Conservation (phyloP, 2,329 filamentous ascomycete species). For the Colletotrichum sansevieriae region DNA sequence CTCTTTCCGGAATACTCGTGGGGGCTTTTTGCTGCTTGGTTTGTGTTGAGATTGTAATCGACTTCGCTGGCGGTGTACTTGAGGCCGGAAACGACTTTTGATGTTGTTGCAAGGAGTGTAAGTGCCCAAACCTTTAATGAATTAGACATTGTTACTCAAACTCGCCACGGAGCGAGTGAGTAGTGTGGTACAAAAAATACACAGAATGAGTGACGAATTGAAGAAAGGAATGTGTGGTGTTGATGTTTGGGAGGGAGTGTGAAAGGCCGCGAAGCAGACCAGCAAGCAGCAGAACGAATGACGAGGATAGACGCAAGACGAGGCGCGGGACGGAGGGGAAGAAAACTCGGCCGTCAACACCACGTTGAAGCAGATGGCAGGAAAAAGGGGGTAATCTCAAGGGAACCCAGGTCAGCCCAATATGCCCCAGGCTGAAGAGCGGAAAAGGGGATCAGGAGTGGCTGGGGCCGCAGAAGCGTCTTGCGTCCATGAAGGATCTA, state of each 20-base stretch:
- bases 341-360: conserved; percentile 41
- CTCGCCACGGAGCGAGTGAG: conserved; percentile 41
- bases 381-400: conserved; percentile 40
- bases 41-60: conserved; percentile 72
- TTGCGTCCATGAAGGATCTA: conserved; percentile 37
- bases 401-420: conserved; percentile 39
- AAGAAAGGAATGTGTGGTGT: conserved; percentile 38
- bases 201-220: conserved; percentile 41
- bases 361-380: conserved; percentile 29
- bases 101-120: conserved; percentile 38
- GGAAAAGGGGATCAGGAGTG: conserved; percentile 40
- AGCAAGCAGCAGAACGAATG: conserved; percentile 42
- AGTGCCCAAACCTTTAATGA: conserved; percentile 41
- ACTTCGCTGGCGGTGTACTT: conserved; percentile 48
- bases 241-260: conserved; percentile 31
- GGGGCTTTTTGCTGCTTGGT: conserved; percentile 66
- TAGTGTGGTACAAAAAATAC: conserved; percentile 33
- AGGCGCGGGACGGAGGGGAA: conserved; percentile 40
- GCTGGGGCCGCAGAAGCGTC: conserved; percentile 35
- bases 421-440: conserved; percentile 40
- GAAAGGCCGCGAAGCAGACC: conserved; percentile 41
- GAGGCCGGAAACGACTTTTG: conserved; percentile 48
- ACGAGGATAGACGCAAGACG: conserved; percentile 34
- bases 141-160: conserved; percentile 41
- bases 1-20: conserved; percentile 70